phyloP scores from a whole-genome alignment of 805 yeast genomes.

The Yarrowia bubula region DNA sequence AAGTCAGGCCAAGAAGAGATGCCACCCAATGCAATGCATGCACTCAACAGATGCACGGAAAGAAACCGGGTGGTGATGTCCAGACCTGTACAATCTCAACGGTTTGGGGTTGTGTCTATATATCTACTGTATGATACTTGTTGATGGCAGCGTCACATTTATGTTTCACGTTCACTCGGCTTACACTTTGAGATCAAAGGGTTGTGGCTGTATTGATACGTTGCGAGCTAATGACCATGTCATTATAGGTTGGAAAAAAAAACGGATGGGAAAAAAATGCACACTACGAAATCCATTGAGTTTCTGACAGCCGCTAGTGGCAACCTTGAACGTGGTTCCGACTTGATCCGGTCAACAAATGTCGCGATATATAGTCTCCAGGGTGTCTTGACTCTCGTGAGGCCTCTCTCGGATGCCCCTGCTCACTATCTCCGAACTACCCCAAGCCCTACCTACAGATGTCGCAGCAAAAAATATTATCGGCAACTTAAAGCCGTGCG shows the following conservation, averaged over 20 bases:
- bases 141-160: neutral
- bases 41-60: conserved; percentile 25
- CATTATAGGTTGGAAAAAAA: neutral
- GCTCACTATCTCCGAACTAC: neutral
- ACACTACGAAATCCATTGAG: neutral
- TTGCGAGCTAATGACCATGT: neutral
- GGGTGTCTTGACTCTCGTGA: neutral
- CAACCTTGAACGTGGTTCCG: neutral
- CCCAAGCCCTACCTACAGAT: too few species aligned
- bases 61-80: conserved; percentile 16
- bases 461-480: too few species aligned
- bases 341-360: neutral
- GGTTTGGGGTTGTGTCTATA: too few species aligned
- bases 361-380: neutral
- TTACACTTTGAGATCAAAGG: neutral
- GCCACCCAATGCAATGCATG: conserved; percentile 17
- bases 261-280: neutral
- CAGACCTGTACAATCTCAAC: too few species aligned
- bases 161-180: too few species aligned
- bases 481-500: too few species aligned
- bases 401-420: neutral
- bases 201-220: neutral
- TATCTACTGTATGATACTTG: too few species aligned
- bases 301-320: neutral
- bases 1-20: conserved; percentile 9